Base-by-base conservation (phyloP, 257 asterid species). In the Catharanthus roseus region DNA sequence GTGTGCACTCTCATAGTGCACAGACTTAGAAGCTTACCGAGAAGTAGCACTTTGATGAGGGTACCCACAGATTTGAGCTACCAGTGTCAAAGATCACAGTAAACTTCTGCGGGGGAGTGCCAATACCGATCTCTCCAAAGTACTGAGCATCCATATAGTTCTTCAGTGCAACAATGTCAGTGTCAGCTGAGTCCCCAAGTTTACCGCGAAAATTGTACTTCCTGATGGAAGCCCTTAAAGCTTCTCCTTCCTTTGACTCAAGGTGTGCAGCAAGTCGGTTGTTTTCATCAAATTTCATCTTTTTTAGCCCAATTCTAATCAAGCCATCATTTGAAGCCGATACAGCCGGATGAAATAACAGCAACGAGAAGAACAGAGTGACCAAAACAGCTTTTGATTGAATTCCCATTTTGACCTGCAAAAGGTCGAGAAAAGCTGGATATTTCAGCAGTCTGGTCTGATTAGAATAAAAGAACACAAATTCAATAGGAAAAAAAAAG, bases 61-160 rank as follows among this genome's bases (percentile, higher is more conserved):
- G 98, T 70, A 93, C 96, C 98, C 98, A 93, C 76, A 93, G 78
- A 81, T 93, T 93, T 66, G 98, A 85, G 87, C 98, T 93, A 65
- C 98, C 98, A 0, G 98, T 93, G 74, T 93, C 98, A 31, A 93
- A 93, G 69, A 93, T 93, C 73, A 93, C 96, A 39, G 97, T 91
- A 39, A 93, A 89, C 63, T 89, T 93, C 84, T 93, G 97, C 3
- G 93, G 90, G 11, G 98, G 98, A 55, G 86, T 71, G 34, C 98
- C 98, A 34, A 93, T 39, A 26, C 95, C 96, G 80, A 93, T 87
- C 90, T 87, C 98, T 38, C 98, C 98, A 74, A 84, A 91, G 84
- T 91, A 93, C 77, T 93, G 98, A 47, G 98, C 98, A 79, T 93
- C 96, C 97, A 93, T 86, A 77, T 89, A 93, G 78, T 93, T 93